Conservation (phyloP, 2,329 filamentous ascomycete species). For the Dactylellina parvicollis region DNA sequence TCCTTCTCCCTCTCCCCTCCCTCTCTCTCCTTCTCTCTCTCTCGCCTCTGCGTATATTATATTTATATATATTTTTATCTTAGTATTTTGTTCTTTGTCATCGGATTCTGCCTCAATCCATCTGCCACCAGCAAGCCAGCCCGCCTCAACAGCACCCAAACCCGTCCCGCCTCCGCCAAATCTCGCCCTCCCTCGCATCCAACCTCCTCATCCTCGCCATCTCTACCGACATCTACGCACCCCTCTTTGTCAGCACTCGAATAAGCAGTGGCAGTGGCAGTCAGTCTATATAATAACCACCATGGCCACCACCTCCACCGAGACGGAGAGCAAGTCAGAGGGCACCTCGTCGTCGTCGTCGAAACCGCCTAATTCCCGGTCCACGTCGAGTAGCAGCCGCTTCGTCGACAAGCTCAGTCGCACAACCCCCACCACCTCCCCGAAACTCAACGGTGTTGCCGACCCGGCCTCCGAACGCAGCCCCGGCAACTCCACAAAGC, state of each 20-base stretch:
- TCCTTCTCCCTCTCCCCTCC: background rate
- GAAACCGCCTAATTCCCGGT: constrained; percentile 54
- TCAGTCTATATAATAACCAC: background rate
- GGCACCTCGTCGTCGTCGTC: constrained; percentile 36
- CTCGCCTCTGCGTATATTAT: constrained; percentile 1
- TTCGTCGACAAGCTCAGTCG: constrained; percentile 45
- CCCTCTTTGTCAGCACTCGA: no score
- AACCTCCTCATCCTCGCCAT: background rate
- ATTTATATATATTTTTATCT: no score
- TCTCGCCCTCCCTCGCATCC: background rate
- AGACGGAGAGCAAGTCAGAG: constrained; percentile 45
- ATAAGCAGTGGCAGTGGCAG: no score
- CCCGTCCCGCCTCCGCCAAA: background rate
- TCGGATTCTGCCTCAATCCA: no score
- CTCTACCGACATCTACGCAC: background rate
- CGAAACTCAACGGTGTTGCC: constrained; percentile 44
- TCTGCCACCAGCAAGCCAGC: background rate
- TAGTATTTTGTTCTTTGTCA: background rate
- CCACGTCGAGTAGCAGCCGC: constrained; percentile 43
- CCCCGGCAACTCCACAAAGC: constrained; percentile 39
- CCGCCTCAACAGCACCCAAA: background rate
- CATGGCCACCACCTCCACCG: constrained; percentile 47
- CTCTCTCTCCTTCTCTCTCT: background rate
- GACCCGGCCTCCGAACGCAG: constrained; percentile 45
- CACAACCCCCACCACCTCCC: constrained; percentile 45